Percentiles rank a stretch among this genome's conserved stretches.
These are phyloP conservation scores for Cercospora berteroae DNA, from an alignment of 2,329 filamentous ascomycete genomes.

Conservation along the genomic window DNA sequence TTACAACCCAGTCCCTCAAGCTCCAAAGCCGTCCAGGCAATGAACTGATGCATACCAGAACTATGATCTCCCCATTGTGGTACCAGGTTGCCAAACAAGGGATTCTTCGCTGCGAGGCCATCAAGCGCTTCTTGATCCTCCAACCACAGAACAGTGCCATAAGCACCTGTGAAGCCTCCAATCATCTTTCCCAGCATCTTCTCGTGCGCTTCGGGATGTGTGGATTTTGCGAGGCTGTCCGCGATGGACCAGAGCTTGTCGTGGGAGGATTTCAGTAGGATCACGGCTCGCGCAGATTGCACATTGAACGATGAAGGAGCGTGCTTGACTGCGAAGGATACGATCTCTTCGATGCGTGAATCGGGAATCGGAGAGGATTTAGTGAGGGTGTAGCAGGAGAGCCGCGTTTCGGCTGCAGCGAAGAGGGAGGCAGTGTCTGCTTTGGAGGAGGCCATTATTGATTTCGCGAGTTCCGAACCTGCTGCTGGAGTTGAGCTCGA, in stretches of 20 bases:
- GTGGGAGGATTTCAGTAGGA: conserved; percentile 78
- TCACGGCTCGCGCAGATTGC: conserved; percentile 72
- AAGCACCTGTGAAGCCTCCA: conserved; percentile 63
- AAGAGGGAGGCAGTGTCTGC: conserved; percentile 28
- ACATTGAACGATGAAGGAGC: conserved; percentile 83
- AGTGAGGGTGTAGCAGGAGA: conserved; percentile 37
- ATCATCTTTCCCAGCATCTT: conserved; percentile 50
- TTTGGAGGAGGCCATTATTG: conserved; percentile 6
- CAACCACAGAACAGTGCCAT: conserved; percentile 61
- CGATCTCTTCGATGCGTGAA: conserved; percentile 64
- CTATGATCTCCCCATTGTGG: conserved; percentile 35
- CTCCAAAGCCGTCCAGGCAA: conserved; percentile 34
- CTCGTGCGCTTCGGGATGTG: conserved; percentile 66
- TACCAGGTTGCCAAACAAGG: conserved; percentile 20
- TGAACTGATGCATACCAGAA: conserved; percentile 49
- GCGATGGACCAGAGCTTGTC: conserved; percentile 74
- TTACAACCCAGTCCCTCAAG: conserved; percentile 34
- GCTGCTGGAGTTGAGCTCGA: background rate
- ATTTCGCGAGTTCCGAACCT: background rate
- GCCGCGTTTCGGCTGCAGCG: conserved; percentile 31
- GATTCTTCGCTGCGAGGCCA: conserved; percentile 20
- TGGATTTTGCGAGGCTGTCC: conserved; percentile 60
- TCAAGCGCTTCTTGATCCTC: conserved; percentile 19
- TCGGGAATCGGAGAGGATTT: conserved; percentile 68
- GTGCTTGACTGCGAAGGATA: conserved; percentile 59